Evolutionary conservation across 2,329 filamentous ascomycete genomes (phyloP).

Genomic region (Leptographium galeiforme): DNA sequence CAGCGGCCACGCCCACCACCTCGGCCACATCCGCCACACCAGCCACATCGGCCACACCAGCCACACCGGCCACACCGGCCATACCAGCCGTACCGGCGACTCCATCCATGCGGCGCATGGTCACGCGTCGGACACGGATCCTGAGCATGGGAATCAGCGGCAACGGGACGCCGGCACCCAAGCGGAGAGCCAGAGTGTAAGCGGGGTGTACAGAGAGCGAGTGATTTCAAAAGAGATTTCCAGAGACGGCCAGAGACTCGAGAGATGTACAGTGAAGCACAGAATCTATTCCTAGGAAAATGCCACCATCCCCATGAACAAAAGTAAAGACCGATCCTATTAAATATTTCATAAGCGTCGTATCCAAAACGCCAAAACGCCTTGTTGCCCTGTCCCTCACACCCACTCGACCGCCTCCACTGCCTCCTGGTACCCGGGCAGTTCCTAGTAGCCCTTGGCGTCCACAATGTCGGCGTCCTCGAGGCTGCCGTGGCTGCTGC

Average conservation of each 20-base stretch:
- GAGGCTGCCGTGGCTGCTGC: constrained; percentile 22
- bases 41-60: background rate
- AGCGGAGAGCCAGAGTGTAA: constrained; percentile 3
- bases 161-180: constrained; percentile 13
- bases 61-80: background rate
- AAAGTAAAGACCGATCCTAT: too few species aligned
- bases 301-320: too few species aligned
- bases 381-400: too few species aligned
- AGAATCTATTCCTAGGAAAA: too few species aligned
- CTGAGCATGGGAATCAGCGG: constrained; percentile 10
- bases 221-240: too few species aligned
- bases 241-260: too few species aligned
- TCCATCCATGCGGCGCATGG: constrained; percentile 6
- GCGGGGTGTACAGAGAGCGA: too few species aligned
- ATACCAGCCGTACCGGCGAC: background rate
- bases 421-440: background rate
- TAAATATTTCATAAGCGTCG: too few species aligned
- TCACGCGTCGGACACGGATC: constrained; percentile 8
- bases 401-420: too few species aligned
- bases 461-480: constrained; percentile 14
- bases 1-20: constrained; percentile 2
- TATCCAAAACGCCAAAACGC: too few species aligned
- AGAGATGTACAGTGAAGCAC: too few species aligned
- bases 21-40: background rate
- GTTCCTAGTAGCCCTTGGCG: constrained; percentile 9